phyloP scores from a whole-genome alignment of 257 asterid genomes.

The Mentha longifolia region DNA sequence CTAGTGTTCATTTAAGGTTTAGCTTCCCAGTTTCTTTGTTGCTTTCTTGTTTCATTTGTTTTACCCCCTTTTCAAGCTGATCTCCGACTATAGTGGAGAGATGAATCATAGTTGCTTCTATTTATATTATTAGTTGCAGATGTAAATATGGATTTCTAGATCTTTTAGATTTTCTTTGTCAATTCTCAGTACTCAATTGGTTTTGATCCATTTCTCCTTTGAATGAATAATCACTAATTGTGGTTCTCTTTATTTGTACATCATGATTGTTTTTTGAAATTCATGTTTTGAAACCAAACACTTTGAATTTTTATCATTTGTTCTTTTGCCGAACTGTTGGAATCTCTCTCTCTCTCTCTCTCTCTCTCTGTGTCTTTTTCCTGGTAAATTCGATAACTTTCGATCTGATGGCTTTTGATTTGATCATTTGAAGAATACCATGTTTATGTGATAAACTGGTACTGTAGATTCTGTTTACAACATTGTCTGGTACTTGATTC shows the following conservation, averaged over 20 bases:
- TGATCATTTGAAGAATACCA: not conserved
- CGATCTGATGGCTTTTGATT: not conserved
- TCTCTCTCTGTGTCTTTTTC: no score
- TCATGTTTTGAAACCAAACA: not conserved
- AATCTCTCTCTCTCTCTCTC: no score
- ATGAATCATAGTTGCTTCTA: conserved; percentile 30
- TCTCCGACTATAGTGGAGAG: conserved; percentile 35
- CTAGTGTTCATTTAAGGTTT: conserved; percentile 29
- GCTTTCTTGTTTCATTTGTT: not conserved
- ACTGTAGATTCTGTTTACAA: not conserved
- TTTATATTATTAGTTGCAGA: conserved; percentile 39
- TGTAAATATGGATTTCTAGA: conserved; percentile 46
- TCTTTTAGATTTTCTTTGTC: conserved; percentile 34
- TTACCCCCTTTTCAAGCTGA: conserved; percentile 22
- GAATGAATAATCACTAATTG: conserved; percentile 15
- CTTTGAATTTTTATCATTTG: conserved; percentile 1
- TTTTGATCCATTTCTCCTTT: not conserved
- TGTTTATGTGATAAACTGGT: not conserved
- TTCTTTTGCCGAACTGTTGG: not conserved
- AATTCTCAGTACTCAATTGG: not conserved
- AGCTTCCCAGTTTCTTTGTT: conserved; percentile 12
- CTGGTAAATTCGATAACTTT: not conserved
- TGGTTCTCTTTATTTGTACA: conserved; percentile 4
- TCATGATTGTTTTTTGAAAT: conserved; percentile 10
- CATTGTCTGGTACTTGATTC: no score